phyloP scores from a whole-genome alignment of 345 rosid genomes.

The Chamaenerion angustifolium region DNA sequence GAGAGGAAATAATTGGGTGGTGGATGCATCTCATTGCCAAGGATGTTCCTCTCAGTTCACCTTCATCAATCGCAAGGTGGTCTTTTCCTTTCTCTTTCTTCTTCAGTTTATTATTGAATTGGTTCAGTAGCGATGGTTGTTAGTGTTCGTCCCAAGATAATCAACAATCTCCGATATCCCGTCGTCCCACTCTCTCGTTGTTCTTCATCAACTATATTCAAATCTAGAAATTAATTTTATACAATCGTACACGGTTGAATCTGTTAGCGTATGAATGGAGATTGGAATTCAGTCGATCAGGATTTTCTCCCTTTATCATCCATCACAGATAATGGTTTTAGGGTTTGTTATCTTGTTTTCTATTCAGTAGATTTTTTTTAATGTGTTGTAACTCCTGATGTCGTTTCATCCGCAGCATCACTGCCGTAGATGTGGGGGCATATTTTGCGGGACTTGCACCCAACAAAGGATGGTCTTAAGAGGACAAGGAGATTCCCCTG shows the following conservation, averaged over 20 bases:
- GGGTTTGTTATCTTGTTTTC: background rate
- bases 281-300: background rate
- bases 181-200: too few relatives aligned
- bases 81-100: background rate
- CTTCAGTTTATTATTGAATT: background rate
- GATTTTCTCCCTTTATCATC: background rate
- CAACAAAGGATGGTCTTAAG: slow-evolving; percentile 68
- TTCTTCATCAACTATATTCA: too few relatives aligned
- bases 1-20: slow-evolving; percentile 74
- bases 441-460: slow-evolving; percentile 69
- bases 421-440: slow-evolving; percentile 90
- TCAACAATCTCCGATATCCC: too few relatives aligned
- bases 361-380: too few relatives aligned
- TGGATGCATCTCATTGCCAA: slow-evolving; percentile 85
- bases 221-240: too few relatives aligned
- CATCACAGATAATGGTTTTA: background rate
- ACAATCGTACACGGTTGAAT: too few relatives aligned
- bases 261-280: background rate
- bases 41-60: slow-evolving; percentile 87
- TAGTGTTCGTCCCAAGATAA: too few relatives aligned
- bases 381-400: background rate
- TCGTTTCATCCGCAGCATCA: slow-evolving; percentile 52
- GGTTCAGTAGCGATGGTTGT: background rate
- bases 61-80: slow-evolving; percentile 97
- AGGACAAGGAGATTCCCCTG: slow-evolving; percentile 87